Evolutionary conservation across 192 early-diverging fungal genomes (phyloP).

Genomic region (Phycomyces blakesleeanus): DNA sequence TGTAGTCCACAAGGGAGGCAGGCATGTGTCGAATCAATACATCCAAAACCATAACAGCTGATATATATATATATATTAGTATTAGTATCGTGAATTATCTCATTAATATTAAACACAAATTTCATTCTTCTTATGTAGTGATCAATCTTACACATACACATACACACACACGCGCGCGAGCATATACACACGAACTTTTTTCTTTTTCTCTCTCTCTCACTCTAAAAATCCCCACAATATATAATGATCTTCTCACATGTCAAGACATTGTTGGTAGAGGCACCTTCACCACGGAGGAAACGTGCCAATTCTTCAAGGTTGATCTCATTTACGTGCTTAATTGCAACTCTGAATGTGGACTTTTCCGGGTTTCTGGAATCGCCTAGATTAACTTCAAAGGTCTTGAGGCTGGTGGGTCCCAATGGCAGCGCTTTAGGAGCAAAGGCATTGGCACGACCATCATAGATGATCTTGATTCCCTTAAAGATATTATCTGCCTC

Average conservation of each 20-base stretch:
- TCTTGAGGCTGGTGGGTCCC: conserved; percentile 49
- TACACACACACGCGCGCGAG: too few species aligned
- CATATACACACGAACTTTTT: too few species aligned
- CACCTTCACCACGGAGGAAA: conserved; percentile 46
- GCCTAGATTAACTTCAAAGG: conserved; percentile 49
- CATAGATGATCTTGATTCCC: conserved; percentile 71
- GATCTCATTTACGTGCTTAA: conserved; percentile 65
- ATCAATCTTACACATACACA: too few species aligned
- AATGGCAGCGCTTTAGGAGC: conserved; percentile 52
- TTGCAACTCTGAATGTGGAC: conserved; percentile 54
- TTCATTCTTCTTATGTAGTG: too few species aligned
- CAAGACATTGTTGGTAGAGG: conserved; percentile 38
- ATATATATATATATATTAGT: conserved; percentile 3
- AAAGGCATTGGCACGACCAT: conserved; percentile 80
- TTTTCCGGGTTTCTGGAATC: too few species aligned
- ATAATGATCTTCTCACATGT: conserved; percentile 28
- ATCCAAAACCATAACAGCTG: conserved; percentile 68
- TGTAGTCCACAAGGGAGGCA: conserved; percentile 58
- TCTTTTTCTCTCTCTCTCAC: too few species aligned
- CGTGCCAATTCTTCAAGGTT: conserved; percentile 58
- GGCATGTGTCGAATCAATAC: conserved; percentile 80
- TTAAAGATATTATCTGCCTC: conserved; percentile 51
- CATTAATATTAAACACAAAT: too few species aligned
- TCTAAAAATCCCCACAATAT: too few species aligned
- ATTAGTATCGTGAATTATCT: background rate